Conservation (phyloP, 371 early-diverging fungal genomes). For the Saksenaea vasiformis region DNA sequence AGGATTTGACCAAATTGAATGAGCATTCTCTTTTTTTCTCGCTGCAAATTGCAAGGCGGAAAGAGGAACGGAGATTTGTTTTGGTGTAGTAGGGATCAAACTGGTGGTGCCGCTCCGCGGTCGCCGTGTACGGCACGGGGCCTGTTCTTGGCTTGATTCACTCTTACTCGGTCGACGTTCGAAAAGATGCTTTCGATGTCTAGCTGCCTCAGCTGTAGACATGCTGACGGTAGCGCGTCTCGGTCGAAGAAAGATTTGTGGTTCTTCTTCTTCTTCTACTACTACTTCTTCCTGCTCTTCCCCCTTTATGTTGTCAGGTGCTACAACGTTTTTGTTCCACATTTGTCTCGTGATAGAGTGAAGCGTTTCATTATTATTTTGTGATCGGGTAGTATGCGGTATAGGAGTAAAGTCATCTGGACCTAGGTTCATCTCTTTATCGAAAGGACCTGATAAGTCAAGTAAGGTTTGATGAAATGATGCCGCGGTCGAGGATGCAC, state of each 20-base stretch:
- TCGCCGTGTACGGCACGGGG: neutral
- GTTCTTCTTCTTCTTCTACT: neutral
- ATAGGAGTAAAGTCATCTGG: neutral
- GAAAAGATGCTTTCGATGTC: neutral
- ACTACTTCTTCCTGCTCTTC: neutral
- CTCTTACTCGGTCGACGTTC: neutral
- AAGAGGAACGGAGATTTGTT: constrained; percentile 3
- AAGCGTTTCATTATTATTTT: neutral
- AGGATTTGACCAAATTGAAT: constrained; percentile 9
- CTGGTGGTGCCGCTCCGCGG: constrained; percentile 1
- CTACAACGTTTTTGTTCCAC: neutral
- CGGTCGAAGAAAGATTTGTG: neutral
- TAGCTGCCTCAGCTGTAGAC: neutral
- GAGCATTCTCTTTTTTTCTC: constrained; percentile 3
- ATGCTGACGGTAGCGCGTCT: constrained; percentile 2
- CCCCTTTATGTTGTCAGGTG: neutral
- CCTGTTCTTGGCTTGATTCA: neutral
- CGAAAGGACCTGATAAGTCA: neutral
- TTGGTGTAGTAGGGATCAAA: constrained; percentile 1
- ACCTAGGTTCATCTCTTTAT: neutral
- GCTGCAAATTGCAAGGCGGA: constrained; percentile 8
- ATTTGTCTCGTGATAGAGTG: neutral
- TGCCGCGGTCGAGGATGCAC: neutral
- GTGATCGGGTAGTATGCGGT: neutral
- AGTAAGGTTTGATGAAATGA: neutral